Evolutionary conservation across 2,329 filamentous ascomycete genomes (phyloP).

Genomic region (Eutypa lata): DNA sequence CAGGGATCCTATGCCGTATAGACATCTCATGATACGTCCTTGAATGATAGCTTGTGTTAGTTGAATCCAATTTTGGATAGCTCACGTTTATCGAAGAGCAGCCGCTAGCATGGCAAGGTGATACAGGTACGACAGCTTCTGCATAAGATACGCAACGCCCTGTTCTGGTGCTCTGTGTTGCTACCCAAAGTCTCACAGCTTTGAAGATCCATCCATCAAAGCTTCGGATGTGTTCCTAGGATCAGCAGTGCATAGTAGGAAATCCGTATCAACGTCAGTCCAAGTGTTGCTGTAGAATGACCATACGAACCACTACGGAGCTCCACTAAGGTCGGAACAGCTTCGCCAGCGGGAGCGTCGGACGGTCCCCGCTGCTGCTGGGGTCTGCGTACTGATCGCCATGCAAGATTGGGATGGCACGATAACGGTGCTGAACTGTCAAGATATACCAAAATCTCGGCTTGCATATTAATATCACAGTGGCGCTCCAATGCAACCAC

Average conservation of each 20-base stretch:
- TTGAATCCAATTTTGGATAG: conserved; percentile 3
- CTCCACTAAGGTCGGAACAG: not conserved
- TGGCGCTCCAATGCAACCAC: not conserved
- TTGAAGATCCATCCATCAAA: conserved; percentile 8
- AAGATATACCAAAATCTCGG: not conserved
- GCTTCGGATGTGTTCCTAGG: conserved; percentile 14
- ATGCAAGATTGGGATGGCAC: conserved; percentile 12
- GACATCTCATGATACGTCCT: not conserved
- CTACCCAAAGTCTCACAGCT: conserved; percentile 29
- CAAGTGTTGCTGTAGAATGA: conserved; percentile 1
- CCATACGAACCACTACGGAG: not conserved
- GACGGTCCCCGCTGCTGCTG: not conserved
- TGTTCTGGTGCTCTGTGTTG: conserved; percentile 17
- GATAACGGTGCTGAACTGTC: conserved; percentile 5
- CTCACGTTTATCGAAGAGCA: conserved; percentile 13
- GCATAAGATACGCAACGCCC: conserved; percentile 10
- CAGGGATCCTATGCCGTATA: not conserved
- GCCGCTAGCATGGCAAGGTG: conserved; percentile 13
- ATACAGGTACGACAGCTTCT: conserved; percentile 13
- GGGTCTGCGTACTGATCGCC: conserved; percentile 8
- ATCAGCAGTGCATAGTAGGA: not conserved
- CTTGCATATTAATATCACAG: not conserved
- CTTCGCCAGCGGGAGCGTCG: not conserved
- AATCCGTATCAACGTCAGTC: conserved; percentile 2
- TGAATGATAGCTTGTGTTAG: not conserved